phyloP scores from a whole-genome alignment of 202 grass and related monocot species.

The Setaria viridis region DNA sequence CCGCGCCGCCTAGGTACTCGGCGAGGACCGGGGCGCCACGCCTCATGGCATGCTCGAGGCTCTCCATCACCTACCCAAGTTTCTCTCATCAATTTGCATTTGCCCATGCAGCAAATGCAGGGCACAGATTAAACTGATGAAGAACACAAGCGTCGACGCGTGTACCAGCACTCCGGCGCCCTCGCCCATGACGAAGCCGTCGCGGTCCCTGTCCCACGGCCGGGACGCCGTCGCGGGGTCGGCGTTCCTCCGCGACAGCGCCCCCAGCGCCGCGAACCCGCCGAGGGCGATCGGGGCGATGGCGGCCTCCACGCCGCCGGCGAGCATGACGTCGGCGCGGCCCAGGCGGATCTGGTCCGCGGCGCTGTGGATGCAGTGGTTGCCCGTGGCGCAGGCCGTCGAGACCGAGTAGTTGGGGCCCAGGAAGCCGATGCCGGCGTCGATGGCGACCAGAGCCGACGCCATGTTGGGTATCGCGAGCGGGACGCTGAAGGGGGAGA shows the following conservation, averaged over 20 bases:
- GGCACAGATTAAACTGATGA: background rate
- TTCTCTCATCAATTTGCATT: background rate
- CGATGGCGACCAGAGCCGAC: slow-evolving; percentile 74
- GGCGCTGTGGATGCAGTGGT: slow-evolving; percentile 76
- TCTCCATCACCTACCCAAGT: slow-evolving; percentile 35
- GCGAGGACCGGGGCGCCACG: slow-evolving; percentile 33
- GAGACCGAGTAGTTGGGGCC: slow-evolving; percentile 93
- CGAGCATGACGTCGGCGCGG: slow-evolving; percentile 76
- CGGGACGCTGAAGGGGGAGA: slow-evolving; percentile 72
- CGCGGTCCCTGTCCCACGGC: slow-evolving; percentile 84
- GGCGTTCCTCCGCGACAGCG: slow-evolving; percentile 76
- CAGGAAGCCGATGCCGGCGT: slow-evolving; percentile 73
- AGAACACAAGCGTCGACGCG: background rate
- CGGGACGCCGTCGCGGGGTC: slow-evolving; percentile 84
- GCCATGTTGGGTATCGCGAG: slow-evolving; percentile 80
- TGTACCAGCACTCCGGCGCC: slow-evolving; percentile 79
- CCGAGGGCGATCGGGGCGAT: slow-evolving; percentile 69
- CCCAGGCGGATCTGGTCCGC: slow-evolving; percentile 88
- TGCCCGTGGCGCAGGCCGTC: slow-evolving; percentile 86
- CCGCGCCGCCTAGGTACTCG: slow-evolving; percentile 64
- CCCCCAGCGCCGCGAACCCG: slow-evolving; percentile 78
- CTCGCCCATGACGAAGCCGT: slow-evolving; percentile 95
- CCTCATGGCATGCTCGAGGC: slow-evolving; percentile 30
- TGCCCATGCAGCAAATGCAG: background rate
- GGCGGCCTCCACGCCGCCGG: slow-evolving; percentile 80